Evolutionary conservation across 352 stramenopile genomes (phyloP).

Genomic region (Globisporangium cystogenes): DNA sequence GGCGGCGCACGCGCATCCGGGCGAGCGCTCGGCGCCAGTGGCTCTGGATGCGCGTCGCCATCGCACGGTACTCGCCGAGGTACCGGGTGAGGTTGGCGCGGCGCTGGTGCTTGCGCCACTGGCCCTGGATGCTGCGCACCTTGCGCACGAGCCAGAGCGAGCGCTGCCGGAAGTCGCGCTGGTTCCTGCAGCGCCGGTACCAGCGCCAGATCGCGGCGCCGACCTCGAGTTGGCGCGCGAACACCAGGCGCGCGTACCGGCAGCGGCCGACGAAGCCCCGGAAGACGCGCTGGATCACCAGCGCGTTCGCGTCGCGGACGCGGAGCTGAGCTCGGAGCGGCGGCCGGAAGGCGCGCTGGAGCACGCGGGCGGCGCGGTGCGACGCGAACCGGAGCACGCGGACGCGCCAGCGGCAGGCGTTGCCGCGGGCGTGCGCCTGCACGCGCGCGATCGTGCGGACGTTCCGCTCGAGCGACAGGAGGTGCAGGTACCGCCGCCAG

Average conservation of each 20-base stretch:
- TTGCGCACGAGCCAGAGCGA: constrained; percentile 45
- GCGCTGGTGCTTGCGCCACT: constrained; percentile 45
- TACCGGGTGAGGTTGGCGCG: constrained; percentile 27
- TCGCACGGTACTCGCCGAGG: constrained; percentile 27
- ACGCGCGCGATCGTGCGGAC: constrained; percentile 29
- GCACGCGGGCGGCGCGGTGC: constrained; percentile 22
- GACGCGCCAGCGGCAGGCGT: constrained; percentile 23
- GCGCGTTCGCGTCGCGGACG: constrained; percentile 19
- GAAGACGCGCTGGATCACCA: constrained; percentile 49
- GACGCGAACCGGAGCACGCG: constrained; percentile 19
- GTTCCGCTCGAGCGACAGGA: constrained; percentile 35
- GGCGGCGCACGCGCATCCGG: constrained; percentile 15
- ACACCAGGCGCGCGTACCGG: constrained; percentile 12
- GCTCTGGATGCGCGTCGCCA: constrained; percentile 36
- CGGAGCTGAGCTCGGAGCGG: constrained; percentile 23
- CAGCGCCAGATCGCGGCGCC: constrained; percentile 34
- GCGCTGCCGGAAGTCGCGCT: constrained; percentile 23
- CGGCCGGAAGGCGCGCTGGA: constrained; percentile 41
- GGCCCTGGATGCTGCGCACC: constrained; percentile 44
- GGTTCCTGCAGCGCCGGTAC: constrained; percentile 39
- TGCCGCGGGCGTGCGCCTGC: constrained; percentile 40
- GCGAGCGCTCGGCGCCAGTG: constrained; percentile 42
- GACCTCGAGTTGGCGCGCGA: constrained; percentile 15
- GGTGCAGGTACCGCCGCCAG: constrained; percentile 40
- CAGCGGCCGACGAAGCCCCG: constrained; percentile 27